Evolutionary conservation across 208 protist species (phyloP).

Genomic region (Crithidia bombi): DNA sequence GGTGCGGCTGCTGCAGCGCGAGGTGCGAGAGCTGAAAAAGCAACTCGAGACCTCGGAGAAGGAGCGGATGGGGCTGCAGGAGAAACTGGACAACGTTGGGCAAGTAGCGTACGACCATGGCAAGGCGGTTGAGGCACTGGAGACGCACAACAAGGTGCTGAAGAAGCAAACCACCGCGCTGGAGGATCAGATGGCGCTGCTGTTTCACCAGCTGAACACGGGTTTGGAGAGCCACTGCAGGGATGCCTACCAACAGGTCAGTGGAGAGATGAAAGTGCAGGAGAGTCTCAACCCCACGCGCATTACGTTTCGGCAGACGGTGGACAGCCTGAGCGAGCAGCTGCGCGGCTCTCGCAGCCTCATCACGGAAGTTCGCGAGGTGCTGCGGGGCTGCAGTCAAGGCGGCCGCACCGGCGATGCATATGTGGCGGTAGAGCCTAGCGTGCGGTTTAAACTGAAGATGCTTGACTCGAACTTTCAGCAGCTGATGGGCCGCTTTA

Average conservation of each 20-base stretch:
- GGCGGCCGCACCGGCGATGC: slow-evolving; percentile 59
- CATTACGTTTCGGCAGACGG: slow-evolving; percentile 88
- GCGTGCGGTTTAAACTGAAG: slow-evolving; percentile 89
- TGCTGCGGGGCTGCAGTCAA: slow-evolving; percentile 53
- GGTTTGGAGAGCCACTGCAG: slow-evolving; percentile 82
- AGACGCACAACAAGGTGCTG: slow-evolving; percentile 84
- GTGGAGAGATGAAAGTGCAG: slow-evolving; percentile 77
- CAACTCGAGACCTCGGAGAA: slow-evolving; percentile 66
- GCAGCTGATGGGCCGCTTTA: slow-evolving; percentile 87
- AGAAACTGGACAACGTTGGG: slow-evolving; percentile 81
- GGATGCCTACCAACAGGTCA: slow-evolving; percentile 74
- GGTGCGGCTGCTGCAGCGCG: slow-evolving; percentile 78
- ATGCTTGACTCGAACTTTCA: slow-evolving; percentile 91
- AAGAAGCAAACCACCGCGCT: slow-evolving; percentile 81
- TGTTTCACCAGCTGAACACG: slow-evolving; percentile 89
- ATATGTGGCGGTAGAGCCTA: slow-evolving; percentile 82
- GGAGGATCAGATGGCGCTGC: slow-evolving; percentile 93
- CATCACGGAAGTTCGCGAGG: slow-evolving; percentile 79
- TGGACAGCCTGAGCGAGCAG: slow-evolving; percentile 89
- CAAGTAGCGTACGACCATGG: slow-evolving; percentile 81
- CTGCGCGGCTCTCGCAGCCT: slow-evolving; percentile 74
- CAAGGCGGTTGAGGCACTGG: slow-evolving; percentile 80
- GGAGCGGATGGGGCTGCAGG: slow-evolving; percentile 63
- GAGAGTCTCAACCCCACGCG: slow-evolving; percentile 77
- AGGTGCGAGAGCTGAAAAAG: slow-evolving; percentile 64